Conservation (phyloP, 148 eudicot species). For the Nyssa sinensis region DNA sequence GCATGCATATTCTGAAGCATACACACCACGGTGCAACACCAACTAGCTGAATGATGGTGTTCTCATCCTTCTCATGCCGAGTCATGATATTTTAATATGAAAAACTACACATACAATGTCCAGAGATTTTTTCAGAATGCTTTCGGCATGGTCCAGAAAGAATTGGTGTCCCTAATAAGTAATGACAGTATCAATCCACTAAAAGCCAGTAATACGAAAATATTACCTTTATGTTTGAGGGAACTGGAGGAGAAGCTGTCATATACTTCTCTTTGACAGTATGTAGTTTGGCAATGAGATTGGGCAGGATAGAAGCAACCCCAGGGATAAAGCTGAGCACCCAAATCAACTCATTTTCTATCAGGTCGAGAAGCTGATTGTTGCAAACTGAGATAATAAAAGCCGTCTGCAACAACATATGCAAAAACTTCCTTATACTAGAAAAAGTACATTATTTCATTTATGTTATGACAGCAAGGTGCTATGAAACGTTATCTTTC, state of each 20-base stretch:
- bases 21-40: too few species aligned
- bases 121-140: not conserved
- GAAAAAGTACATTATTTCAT: not conserved
- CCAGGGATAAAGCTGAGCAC: slow-evolving; percentile 68
- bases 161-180: not conserved
- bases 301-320: slow-evolving; percentile 51
- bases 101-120: too few species aligned
- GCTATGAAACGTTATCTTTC: not conserved
- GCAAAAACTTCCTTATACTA: not conserved
- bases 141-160: not conserved
- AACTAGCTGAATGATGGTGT: too few species aligned
- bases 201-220: not conserved
- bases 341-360: slow-evolving; percentile 75
- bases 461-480: not conserved
- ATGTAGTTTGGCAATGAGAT: slow-evolving; percentile 57
- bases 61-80: too few species aligned
- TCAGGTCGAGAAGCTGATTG: slow-evolving; percentile 79
- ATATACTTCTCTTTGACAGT: slow-evolving; percentile 53
- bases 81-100: too few species aligned
- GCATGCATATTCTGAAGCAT: too few species aligned
- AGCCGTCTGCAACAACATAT: slow-evolving; percentile 49
- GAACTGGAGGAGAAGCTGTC: slow-evolving; percentile 48
- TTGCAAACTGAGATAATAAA: slow-evolving; percentile 80
- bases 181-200: not conserved
- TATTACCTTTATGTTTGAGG: slow-evolving; percentile 55